These are phyloP conservation scores for Pyrus betulifolia DNA, from an alignment of 306 rosid species.

Conservation along the genomic window DNA sequence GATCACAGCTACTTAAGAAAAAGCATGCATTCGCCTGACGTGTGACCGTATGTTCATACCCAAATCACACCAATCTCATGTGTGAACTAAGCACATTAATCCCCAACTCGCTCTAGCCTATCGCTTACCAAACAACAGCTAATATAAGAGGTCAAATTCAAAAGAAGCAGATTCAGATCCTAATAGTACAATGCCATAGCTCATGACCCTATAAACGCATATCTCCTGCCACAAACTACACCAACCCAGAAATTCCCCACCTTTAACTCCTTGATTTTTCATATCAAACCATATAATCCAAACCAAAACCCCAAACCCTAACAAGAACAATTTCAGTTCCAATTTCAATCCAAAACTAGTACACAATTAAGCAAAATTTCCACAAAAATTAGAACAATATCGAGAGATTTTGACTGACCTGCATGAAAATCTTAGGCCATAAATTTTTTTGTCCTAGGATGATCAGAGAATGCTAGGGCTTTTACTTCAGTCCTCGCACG, in stretches of 20 bases:
- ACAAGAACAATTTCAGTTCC: background rate
- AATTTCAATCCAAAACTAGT: background rate
- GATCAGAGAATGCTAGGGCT: background rate
- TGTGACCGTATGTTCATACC: background rate
- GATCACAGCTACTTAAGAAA: background rate
- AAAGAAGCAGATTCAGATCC: background rate
- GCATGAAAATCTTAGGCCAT: background rate
- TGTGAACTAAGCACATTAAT: background rate
- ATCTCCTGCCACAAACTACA: background rate
- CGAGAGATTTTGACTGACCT: background rate
- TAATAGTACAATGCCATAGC: background rate
- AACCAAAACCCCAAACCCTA: constrained; percentile 1
- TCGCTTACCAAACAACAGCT: background rate
- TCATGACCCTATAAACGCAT: constrained; percentile 2
- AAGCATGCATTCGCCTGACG: background rate
- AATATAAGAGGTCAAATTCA: background rate
- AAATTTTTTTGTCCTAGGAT: background rate
- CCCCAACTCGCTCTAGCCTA: background rate
- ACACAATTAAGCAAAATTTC: background rate
- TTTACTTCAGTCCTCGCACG: background rate
- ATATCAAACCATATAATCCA: background rate
- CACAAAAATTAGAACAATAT: background rate
- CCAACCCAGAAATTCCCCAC: background rate
- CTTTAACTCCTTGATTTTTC: background rate
- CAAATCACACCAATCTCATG: background rate